phyloP scores from a whole-genome alignment of 148 eudicot species.

The Rhododendron vialii region DNA sequence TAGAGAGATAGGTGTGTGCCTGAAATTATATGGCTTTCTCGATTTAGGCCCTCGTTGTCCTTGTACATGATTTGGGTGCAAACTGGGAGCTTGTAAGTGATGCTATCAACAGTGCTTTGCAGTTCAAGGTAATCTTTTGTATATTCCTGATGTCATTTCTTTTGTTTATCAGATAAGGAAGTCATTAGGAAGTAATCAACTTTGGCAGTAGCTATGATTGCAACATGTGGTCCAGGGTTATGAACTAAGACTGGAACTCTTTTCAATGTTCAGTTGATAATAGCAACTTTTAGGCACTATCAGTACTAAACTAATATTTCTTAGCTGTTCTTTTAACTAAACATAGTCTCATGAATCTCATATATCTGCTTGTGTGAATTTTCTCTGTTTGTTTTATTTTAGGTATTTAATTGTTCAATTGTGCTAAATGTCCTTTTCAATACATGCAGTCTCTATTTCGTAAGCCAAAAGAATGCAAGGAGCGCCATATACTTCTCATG shows the following conservation, averaged over 20 bases:
- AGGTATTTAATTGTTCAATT: neutral
- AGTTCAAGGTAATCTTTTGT: constrained; percentile 54
- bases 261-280: neutral
- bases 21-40: constrained; percentile 17
- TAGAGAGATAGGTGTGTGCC: constrained; percentile 4
- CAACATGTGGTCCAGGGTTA: neutral
- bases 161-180: neutral
- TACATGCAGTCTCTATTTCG: constrained; percentile 69
- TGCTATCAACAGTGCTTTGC: constrained; percentile 82
- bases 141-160: too few relatives aligned
- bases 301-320: neutral
- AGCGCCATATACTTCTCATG: constrained; percentile 70
- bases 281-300: neutral
- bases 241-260: neutral
- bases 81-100: constrained; percentile 99
- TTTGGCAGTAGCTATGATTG: neutral
- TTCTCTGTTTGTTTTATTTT: neutral
- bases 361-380: neutral
- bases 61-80: constrained; percentile 98
- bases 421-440: neutral
- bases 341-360: neutral
- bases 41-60: constrained; percentile 89
- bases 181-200: neutral
- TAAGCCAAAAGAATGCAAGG: constrained; percentile 89
- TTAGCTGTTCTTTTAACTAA: neutral